phyloP scores from a whole-genome alignment of 305 asterid species.

The Fraxinus velutina region DNA sequence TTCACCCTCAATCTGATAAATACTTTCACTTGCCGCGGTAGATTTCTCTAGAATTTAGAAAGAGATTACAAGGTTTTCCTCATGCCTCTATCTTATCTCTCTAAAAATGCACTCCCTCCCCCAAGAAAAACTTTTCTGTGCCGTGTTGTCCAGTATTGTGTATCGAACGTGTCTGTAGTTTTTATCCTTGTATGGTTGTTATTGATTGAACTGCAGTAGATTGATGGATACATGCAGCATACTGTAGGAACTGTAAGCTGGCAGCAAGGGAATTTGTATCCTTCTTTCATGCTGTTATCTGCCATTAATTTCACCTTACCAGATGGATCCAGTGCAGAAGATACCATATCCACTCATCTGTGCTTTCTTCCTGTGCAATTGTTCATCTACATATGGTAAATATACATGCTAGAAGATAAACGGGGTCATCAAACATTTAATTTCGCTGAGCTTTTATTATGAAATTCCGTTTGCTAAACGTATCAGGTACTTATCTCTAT shows the following conservation, averaged over 20 bases:
- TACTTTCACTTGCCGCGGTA: not conserved
- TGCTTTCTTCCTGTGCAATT: slow-evolving; percentile 90
- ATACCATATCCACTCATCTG: slow-evolving; percentile 48
- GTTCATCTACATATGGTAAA: slow-evolving; percentile 78
- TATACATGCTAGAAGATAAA: not conserved
- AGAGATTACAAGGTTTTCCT: not conserved
- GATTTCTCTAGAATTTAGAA: not conserved
- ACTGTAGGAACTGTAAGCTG: slow-evolving; percentile 96
- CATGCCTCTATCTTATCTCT: not conserved
- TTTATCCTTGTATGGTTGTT: not conserved
- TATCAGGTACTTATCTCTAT: slow-evolving; percentile 74
- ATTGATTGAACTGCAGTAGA: slow-evolving; percentile 25
- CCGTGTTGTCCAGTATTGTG: not conserved
- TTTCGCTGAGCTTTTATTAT: slow-evolving; percentile 11
- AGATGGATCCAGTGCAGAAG: slow-evolving; percentile 35
- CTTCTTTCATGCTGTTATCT: slow-evolving; percentile 92
- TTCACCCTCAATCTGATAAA: not conserved
- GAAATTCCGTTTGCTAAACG: slow-evolving; percentile 26
- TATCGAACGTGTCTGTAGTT: not conserved
- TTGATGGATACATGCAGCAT: slow-evolving; percentile 57
- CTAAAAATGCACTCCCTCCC: not conserved
- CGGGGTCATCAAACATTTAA: not conserved
- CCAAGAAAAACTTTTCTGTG: not conserved
- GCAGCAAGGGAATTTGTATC: slow-evolving; percentile 94
- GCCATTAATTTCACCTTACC: slow-evolving; percentile 45